Evolutionary conservation across 352 stramenopile species (phyloP), one percentile per base, ranked within the genome.

Genomic region (Pythium periplocum): DNA sequence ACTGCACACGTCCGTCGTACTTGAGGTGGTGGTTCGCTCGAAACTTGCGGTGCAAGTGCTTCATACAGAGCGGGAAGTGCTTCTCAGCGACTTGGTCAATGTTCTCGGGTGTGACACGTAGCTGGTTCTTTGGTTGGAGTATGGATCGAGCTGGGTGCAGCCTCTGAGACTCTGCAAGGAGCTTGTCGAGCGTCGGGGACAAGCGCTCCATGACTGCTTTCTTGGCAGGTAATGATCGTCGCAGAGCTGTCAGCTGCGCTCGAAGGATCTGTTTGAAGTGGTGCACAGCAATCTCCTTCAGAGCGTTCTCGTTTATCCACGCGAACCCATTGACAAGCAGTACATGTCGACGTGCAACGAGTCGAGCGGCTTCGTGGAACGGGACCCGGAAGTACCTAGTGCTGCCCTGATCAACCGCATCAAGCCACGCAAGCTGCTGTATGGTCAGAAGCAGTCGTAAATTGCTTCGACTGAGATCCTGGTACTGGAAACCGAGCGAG

Each of bases 1-100:
- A 90, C 61, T 96, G 86, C 44, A 93, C 64, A 2, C 86, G 80
- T 2, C 83, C 86, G 48, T 92, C 80, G 50, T 90, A 95, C 55
- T 93, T 95, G 41, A 96, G 72, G 59, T 96, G 84, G 54, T 92
- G 76, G 42, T 87, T 75, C 53, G 78, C 61, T 12, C 78, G 73
- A 6, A 96, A 45, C 42, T 89, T 89, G 46, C 65, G 64, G 55
- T 93, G 81, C 34, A 95, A 46, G 5, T 82, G 64, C 46, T 71
- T 66, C 86, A 94, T 94, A 48, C 86, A 95, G 30, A 93, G 69
- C 30, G 86, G 86, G 52, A 94, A 88, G 40, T 86, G 73, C 26
- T 62, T 70, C 6, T 71, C 62, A 4, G 71, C 73, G 10, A 79
- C 45, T 2, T 43, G 37, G 50, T 97, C 84, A 4, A 98, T 85